Evolutionary conservation across 78 protist genomes (phyloP), one percentile per base, ranked within the genome.

Genomic region (Dictyostelium capitatum): DNA sequence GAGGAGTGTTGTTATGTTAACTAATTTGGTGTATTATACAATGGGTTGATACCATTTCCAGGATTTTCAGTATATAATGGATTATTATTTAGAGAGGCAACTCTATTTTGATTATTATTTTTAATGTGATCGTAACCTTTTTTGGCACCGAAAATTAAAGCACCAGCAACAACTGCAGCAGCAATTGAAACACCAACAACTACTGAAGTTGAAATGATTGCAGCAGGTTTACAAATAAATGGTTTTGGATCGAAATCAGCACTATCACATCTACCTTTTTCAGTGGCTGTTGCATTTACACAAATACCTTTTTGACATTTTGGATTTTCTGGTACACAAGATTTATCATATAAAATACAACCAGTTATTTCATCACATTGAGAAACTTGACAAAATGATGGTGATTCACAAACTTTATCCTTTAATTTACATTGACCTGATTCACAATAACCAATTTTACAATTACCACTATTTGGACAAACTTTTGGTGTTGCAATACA

Each of bases 161-260:
- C 93, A 17, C 77, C 14, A 11, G 93, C 93, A 64, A 77, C 93
- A 2, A 59, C 93, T 48, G 67, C 93, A n/a, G 79, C 80, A 30
- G 77, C 81, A 0, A 87, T 32, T 1, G 82, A 56, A 20, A 70
- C 84, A 74, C 83, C 93, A 15, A 50, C 82, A 14, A 75, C 50
- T 17, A 75, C 82, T 56, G 70, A 54, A 4, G 75, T 67, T 12
- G 75, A 67, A 12, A 67, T 72, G 72, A 83, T 54, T 14, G 91
- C 91, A 46, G 84, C 93, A 10, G 80, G 54, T 77, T 87, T 37
- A 50, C 93, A 87, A 23, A 25, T 56, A n/a, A 87, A 87, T 46
- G 93, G 93, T 32, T 54, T 37, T 59, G 93, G 93, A 64, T 41
- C 37, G 5, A 50, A 87, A 57, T 50, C 77, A 0, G 5, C 1